Evolutionary conservation across 306 rosid genomes (phyloP), one percentile per base, ranked within the genome.

Genomic region (Ceratonia siliqua): DNA sequence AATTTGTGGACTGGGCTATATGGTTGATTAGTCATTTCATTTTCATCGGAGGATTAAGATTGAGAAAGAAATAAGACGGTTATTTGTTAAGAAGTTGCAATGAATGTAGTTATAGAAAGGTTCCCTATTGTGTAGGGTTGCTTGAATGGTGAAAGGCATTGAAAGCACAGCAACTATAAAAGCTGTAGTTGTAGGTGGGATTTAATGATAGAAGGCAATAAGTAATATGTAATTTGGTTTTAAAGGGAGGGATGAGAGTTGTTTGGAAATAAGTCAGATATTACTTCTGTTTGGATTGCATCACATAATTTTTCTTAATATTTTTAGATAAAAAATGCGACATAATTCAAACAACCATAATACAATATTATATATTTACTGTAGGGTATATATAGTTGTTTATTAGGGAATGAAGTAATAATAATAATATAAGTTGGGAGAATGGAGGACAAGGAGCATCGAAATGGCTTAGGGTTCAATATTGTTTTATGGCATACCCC

Each of bases 131-230:
- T 27, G 35, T 15, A 61, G 78, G 65, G 63, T 36, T 32, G 70
- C 43, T 63, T 52, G 28, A 81, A 76, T 46, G 56, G 68, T 67
- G 85, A 80, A 80, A 10, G 30, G 49, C 18, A 18, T 62, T 21
- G 2, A 38, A 36, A 57, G 78, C 65, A 24, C 68, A 79, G 78
- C 86, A 55, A 68, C 80, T 17, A 30, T 76, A 76, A 65, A 71
- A 39, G 71, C 84, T 27, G 78, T 45, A 46, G 57, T 38, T 84
- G 36, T 73, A 53, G 80, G 78, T 77, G 72, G 53, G 57, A 55
- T 72, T 64, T 72, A 73, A 80, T 72, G 45, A 79, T 67, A 72
- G 55, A 61, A 55, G 58, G 58, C 58, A 79, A 42, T 66, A 3
- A 68, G 55, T 32, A 65, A 70, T 63, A 28, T 79, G 41, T 46